Conservation (phyloP, 495 filamentous ascomycete species). For the Aspergillus indologenus region DNA sequence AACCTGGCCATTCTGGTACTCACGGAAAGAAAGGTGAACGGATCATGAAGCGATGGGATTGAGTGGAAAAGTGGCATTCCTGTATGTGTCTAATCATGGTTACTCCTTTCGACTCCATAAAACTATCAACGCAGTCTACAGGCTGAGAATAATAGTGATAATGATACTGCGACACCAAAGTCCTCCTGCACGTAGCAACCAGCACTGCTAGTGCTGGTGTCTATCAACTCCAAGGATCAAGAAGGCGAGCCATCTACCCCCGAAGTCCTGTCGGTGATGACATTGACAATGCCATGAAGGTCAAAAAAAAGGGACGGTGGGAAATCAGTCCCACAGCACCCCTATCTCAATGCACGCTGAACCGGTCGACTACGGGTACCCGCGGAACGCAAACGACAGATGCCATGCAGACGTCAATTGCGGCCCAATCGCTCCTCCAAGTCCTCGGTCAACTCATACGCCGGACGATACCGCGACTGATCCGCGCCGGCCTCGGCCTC, state of each 20-base stretch:
- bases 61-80: slow-evolving; percentile 15
- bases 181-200: neutral
- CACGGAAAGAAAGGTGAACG: neutral
- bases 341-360: neutral
- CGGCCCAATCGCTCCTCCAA: slow-evolving; percentile 81
- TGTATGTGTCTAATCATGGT: slow-evolving; percentile 24
- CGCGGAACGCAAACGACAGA: neutral
- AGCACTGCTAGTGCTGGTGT: neutral
- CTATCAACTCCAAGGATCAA: neutral
- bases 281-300: neutral
- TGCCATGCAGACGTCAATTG: slow-evolving; percentile 38
- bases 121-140: slow-evolving; percentile 12
- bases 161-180: neutral
- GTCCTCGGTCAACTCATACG: slow-evolving; percentile 83
- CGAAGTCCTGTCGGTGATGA: too few species aligned
- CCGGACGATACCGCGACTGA: slow-evolving; percentile 61
- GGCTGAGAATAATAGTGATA: slow-evolving; percentile 5
- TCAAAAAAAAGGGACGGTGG: neutral
- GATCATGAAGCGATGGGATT: slow-evolving; percentile 1
- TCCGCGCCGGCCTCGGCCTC: slow-evolving; percentile 16
- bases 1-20: neutral
- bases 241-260: too few species aligned
- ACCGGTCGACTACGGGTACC: neutral
- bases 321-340: neutral
- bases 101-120: neutral